These are phyloP conservation scores for Gomphus sp. DNA, from an alignment of 1,284 basidiomycete species.

Conservation along the genomic window DNA sequence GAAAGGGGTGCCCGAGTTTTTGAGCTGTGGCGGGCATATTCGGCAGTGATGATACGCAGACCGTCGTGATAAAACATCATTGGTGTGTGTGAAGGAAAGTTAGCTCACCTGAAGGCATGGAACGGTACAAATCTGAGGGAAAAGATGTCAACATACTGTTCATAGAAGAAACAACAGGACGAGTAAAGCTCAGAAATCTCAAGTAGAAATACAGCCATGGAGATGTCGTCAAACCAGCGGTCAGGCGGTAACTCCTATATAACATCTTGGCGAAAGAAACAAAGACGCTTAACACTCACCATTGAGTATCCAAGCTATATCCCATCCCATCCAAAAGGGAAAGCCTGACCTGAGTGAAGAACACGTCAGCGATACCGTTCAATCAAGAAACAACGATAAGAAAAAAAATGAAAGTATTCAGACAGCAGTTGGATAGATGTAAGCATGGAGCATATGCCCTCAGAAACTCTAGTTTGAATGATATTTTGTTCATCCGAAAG, in stretches of 20 bases:
- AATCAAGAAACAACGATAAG: not conserved
- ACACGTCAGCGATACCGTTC: not conserved
- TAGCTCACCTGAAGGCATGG: constrained; percentile 18
- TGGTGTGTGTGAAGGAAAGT: constrained; percentile 4
- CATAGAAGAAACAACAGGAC: not conserved
- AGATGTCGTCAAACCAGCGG: constrained; percentile 14
- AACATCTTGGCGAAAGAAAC: constrained; percentile 13
- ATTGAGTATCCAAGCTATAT: not conserved
- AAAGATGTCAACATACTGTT: not conserved
- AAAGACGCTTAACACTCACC: not conserved
- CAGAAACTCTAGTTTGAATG: constrained; percentile 19
- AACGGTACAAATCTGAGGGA: not conserved
- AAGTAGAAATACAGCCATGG: constrained; percentile 17
- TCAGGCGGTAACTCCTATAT: constrained; percentile 18
- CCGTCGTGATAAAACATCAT: constrained; percentile 75
- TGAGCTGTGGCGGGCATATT: constrained; percentile 89
- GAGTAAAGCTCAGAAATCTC: constrained; percentile 9
- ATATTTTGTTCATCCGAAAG: constrained; percentile 12
- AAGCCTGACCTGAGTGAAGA: not conserved
- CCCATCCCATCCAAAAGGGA: no score
- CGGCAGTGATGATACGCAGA: constrained; percentile 76
- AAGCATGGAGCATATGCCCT: constrained; percentile 13
- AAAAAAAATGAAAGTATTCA: not conserved
- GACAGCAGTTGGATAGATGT: constrained; percentile 12
- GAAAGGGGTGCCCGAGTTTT: constrained; percentile 62